phyloP scores from a whole-genome alignment of 108 stramenopile genomes.

The Skeletonema menzelii region DNA sequence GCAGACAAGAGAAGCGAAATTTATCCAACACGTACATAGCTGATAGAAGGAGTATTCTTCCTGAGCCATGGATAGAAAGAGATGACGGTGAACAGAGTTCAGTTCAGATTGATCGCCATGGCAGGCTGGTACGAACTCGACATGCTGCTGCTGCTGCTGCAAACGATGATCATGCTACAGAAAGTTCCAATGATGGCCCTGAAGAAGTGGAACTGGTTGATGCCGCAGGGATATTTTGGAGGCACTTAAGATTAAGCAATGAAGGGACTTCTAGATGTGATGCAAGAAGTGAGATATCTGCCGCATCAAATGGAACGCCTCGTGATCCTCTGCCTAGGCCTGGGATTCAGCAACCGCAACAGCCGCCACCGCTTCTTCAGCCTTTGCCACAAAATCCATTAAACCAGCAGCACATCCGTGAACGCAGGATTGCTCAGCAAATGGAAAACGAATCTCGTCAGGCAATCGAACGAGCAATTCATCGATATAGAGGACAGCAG shows the following conservation, averaged over 20 bases:
- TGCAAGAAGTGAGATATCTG: background rate
- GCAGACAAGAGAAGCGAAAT: background rate
- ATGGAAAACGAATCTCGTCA: slow-evolving; percentile 20
- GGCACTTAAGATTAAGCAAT: background rate
- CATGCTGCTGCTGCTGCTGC: background rate
- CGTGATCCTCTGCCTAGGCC: background rate
- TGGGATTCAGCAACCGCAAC: background rate
- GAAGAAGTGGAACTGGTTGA: slow-evolving; percentile 5
- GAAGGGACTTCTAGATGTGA: background rate
- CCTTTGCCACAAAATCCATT: background rate
- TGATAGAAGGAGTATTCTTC: background rate
- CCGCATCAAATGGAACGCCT: background rate
- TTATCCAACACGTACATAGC: background rate
- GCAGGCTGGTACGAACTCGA: background rate
- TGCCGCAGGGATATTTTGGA: slow-evolving; percentile 14
- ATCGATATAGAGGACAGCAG: slow-evolving; percentile 6
- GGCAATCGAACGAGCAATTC: slow-evolving; percentile 20
- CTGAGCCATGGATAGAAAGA: background rate
- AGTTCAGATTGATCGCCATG: background rate
- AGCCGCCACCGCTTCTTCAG: background rate
- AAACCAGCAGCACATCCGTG: slow-evolving; percentile 1
- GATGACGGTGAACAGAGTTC: background rate
- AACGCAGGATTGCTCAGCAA: slow-evolving; percentile 3
- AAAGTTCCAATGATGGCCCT: background rate
- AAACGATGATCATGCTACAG: background rate